A percentile compares a stretch with the other conserved stretches of the same genome.
phyloP scores from a whole-genome alignment of 495 filamentous ascomycete species.

The Chaetomium cochliodes region DNA sequence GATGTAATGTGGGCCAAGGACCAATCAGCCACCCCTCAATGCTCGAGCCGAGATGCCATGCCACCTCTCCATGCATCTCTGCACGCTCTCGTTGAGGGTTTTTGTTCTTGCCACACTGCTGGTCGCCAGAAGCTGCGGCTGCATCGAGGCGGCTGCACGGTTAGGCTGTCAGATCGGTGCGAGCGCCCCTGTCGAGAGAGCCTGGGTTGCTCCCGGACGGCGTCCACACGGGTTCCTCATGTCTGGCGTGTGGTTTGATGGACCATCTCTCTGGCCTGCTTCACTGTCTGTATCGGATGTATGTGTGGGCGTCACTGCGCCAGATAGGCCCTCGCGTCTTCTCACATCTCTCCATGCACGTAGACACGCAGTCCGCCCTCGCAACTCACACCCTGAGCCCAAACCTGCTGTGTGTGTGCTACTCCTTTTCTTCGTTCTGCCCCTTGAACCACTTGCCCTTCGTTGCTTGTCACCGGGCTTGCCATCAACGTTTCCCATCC shows the following conservation, averaged over 20 bases:
- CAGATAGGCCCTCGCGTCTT: conserved; percentile 25
- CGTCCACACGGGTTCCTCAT: neutral
- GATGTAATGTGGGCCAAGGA: conserved; percentile 43
- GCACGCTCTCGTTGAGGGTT: conserved; percentile 24
- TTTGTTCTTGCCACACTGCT: conserved; percentile 12
- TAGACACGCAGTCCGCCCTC: conserved; percentile 24
- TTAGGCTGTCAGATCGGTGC: too few species aligned
- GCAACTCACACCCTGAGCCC: conserved; percentile 28
- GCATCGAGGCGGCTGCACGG: conserved; percentile 3
- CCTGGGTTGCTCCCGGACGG: conserved; percentile 10
- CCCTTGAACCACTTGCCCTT: conserved; percentile 18
- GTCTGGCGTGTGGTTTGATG: conserved; percentile 23
- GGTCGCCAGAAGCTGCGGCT: conserved; percentile 24
- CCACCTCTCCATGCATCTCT: conserved; percentile 28
- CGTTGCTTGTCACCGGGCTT: conserved; percentile 20
- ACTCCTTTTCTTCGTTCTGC: conserved; percentile 13
- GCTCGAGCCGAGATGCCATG: conserved; percentile 46
- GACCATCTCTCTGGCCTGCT: conserved; percentile 34
- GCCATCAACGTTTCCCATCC: conserved; percentile 31
- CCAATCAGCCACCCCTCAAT: conserved; percentile 43
- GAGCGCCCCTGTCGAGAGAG: conserved; percentile 17
- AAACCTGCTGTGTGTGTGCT: conserved; percentile 25
- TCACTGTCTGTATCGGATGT: conserved; percentile 33
- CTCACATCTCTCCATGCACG: conserved; percentile 32
- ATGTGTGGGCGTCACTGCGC: conserved; percentile 36